Percentiles rank a stretch among this genome's conserved stretches.
Conservation (phyloP, 768 basidiomycete species). For the Tulasnella sp. region DNA sequence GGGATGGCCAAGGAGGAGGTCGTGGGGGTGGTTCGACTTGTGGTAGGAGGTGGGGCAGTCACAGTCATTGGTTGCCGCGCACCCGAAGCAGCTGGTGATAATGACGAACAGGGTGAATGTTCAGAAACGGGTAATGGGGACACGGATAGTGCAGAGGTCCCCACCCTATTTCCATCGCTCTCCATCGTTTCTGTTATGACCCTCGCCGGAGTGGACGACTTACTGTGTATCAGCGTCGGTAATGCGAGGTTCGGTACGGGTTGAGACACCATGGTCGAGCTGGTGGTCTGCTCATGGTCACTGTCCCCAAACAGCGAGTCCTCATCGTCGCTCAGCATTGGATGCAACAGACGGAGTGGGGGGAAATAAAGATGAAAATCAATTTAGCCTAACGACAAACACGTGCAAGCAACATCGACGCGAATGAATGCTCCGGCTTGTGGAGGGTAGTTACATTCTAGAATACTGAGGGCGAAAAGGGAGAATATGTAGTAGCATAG, state of each 20-base stretch:
- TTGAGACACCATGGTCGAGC: not conserved
- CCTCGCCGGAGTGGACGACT: too few relatives aligned
- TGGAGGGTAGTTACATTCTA: too few relatives aligned
- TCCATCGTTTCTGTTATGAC: not conserved
- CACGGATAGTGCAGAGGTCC: slow-evolving; percentile 16
- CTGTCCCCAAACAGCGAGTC: slow-evolving; percentile 10
- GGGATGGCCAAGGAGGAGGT: not conserved
- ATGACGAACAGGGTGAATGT: not conserved
- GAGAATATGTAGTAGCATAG: too few relatives aligned
- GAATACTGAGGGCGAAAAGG: too few relatives aligned
- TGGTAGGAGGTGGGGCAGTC: not conserved
- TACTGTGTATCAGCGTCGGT: not conserved
- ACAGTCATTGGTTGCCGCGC: not conserved
- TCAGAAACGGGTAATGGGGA: slow-evolving; percentile 15
- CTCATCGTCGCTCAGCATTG: slow-evolving; percentile 8
- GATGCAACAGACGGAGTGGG: not conserved
- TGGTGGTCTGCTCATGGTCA: not conserved
- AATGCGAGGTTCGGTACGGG: not conserved
- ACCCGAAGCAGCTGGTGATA: not conserved
- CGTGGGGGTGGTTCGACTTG: not conserved
- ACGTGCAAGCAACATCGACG: not conserved
- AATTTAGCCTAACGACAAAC: not conserved
- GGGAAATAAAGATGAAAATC: not conserved
- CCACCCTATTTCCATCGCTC: slow-evolving; percentile 4
- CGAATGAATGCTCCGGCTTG: not conserved